Base-by-base conservation (phyloP, 371 early-diverging fungal species). In the Cokeromyces recurvatus region DNA sequence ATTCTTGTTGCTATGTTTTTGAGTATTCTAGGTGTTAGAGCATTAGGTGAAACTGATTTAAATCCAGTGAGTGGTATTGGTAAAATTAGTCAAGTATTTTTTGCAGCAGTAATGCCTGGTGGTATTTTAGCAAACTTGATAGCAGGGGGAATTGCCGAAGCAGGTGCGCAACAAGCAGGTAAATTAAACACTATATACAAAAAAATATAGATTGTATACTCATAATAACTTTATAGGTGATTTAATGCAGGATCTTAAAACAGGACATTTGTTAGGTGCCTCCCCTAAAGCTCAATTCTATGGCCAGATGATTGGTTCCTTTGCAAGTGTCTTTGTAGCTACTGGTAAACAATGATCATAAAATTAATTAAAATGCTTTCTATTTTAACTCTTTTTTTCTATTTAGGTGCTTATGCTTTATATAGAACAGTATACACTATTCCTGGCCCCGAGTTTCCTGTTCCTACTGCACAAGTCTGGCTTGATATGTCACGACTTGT, bases 201-300 rank as follows among this genome's bases (percentile, higher is more conserved):
- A 24, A 5, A 11, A 17, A 31, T 3, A 29, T 34, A 15, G 66
- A 62, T 32, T 65, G 64, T 10, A 77, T 6, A 25, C 15, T 25
- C 3, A 22, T 16, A n/a, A 32, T 16, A 16, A n/a, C 24, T 14
- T 8, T 2, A 16, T 46, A 57, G 68, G 88, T 42, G 92, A 91
- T 53, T 74, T 93, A 53, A 90, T 93, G 84, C 89, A 89, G 45
- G 93, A 93, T 64, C 65, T 93, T 27, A 91, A 91, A 55, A 91
- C 94, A 4, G 94, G 90, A 0, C 87, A 91, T 59, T 48, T 91
- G 10, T 62, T 93, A 20, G 76, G 78, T 21, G 91, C 92, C 1
- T 84, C 88, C 0, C 94, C 94, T 1, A 79, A 84, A 46, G 85
- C 91, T 0, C 92, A 91, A 63, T 91, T 93, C 62, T 82, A 77